Evolutionary conservation across 106 monocot species (phyloP).

Genomic region (Platanthera guangdongensis): DNA sequence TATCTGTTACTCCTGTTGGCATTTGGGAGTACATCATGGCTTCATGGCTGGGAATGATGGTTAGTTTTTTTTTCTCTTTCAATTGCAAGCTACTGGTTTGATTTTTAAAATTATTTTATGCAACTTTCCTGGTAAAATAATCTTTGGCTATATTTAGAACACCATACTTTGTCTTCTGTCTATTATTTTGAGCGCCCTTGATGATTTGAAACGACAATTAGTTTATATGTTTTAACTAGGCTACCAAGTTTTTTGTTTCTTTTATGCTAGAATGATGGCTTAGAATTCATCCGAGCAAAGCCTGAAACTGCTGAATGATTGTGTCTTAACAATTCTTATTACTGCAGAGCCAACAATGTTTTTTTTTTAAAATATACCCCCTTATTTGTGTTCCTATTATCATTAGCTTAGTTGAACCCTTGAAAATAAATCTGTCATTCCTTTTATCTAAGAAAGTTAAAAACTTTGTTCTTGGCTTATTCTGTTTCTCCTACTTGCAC

Average conservation of each 20-base stretch:
- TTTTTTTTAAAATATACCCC: background rate
- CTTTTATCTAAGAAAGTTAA: background rate
- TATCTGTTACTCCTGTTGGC: constrained; percentile 91
- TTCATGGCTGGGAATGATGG: constrained; percentile 99
- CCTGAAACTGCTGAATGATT: too few relatives aligned
- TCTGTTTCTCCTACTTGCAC: too few relatives aligned
- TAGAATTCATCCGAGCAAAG: background rate
- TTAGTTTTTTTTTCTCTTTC: constrained; percentile 23
- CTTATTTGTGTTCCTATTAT: background rate
- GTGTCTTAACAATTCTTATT: background rate
- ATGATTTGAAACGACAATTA: background rate
- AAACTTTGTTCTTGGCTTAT: background rate
- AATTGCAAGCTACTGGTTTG: background rate
- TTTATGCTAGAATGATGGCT: background rate
- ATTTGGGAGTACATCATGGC: constrained; percentile 78
- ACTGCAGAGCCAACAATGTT: background rate
- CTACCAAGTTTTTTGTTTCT: background rate
- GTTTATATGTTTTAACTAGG: background rate
- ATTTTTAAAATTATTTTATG: background rate
- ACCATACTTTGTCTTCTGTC: background rate
- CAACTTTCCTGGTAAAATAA: background rate
- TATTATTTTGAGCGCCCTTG: background rate
- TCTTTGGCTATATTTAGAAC: background rate
- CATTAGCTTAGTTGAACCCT: background rate
- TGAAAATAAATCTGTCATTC: background rate